Evolutionary conservation across 73 alveolate species (phyloP), one percentile per base, ranked within the genome.

Genomic region (Paramecium octaurelia): DNA sequence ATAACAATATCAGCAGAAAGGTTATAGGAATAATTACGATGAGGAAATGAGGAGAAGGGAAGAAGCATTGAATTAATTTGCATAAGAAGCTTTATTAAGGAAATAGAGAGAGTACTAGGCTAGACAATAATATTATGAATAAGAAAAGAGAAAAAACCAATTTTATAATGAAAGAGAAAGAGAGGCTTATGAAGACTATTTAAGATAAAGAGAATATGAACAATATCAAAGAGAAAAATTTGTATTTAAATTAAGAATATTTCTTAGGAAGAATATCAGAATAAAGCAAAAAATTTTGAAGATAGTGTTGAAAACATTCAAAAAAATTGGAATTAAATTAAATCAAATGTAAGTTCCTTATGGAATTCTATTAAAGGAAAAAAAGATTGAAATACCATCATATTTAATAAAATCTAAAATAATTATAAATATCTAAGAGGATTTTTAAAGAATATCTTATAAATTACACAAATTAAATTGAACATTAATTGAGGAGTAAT

Each of bases 321-420:
- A 23, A 80, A 46, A 46, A 80, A 80, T 80, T 80, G 91, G 91
- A 43, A 34, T 36, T 36, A 34, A 73, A 73, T 73, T 35, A 73
- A 36, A 73, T 36, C 40, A 21, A 73, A 73, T 73, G 87, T 73
- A 9, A 38, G 64, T 36, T 34, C 60, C 8, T 11, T 73, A 29
- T 73, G 87, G 87, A 73, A 73, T 36, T 20, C 87, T n/a, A 35
- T 73, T 36, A 73, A 73, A 73, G 87, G 87, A 64, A 64, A 64
- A 48, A 64, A 64, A 64, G 84, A 64, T 9, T 64, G 84, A 64
- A 64, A 31, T 64, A 31, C 3, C 23, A 64, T 31, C 2, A 64
- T 24, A 31, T 64, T 24, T 64, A 34, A 20, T 31, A 59, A 21
- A 16, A 59, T 59, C 23, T 24, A 10, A 59, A 59, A 23, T 59